phyloP scores from a whole-genome alignment of 2,329 filamentous ascomycete genomes.

The Trichophyton benhamiae region DNA sequence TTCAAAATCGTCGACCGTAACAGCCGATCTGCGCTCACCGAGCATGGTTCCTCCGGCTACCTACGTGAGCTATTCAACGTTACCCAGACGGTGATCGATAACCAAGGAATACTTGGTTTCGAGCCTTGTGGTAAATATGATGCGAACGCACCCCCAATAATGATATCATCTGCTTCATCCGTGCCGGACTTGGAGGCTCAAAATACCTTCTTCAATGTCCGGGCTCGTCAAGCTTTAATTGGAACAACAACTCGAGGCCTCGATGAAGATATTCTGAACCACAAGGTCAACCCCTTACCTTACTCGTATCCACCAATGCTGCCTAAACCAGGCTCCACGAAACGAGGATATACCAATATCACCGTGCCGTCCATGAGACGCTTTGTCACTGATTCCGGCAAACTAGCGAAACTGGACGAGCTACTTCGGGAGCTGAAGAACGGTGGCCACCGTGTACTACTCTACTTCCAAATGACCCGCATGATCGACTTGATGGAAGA shows the following conservation, averaged over 20 bases:
- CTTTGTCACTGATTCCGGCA: conserved; percentile 95
- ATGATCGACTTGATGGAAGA: conserved; percentile 99
- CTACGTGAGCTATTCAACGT: conserved; percentile 70
- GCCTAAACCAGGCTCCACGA: conserved; percentile 66
- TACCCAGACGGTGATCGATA: conserved; percentile 50
- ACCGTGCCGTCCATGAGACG: conserved; percentile 90
- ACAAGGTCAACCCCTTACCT: conserved; percentile 49
- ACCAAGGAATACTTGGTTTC: conserved; percentile 61
- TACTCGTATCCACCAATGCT: conserved; percentile 56
- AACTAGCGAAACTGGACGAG: conserved; percentile 80
- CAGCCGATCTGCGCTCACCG: conserved; percentile 53
- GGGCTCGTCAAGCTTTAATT: conserved; percentile 63
- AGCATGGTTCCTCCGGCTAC: conserved; percentile 59
- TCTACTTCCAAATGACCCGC: conserved; percentile 99
- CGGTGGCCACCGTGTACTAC: conserved; percentile 77
- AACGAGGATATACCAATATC: conserved; percentile 79
- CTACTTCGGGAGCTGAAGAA: conserved; percentile 83
- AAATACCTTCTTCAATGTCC: conserved; percentile 64
- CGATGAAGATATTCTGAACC: conserved; percentile 62
- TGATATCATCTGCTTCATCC: conserved; percentile 62
- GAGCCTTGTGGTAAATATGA: conserved; percentile 71
- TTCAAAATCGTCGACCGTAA: conserved; percentile 66
- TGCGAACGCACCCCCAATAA: conserved; percentile 74
- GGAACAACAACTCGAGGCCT: conserved; percentile 47
- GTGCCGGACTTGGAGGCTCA: conserved; percentile 50